Percentiles rank a stretch among this genome's conserved stretches.
Evolutionary conservation across 2,329 filamentous ascomycete genomes (phyloP).

Genomic region (Macrophomina tecta): DNA sequence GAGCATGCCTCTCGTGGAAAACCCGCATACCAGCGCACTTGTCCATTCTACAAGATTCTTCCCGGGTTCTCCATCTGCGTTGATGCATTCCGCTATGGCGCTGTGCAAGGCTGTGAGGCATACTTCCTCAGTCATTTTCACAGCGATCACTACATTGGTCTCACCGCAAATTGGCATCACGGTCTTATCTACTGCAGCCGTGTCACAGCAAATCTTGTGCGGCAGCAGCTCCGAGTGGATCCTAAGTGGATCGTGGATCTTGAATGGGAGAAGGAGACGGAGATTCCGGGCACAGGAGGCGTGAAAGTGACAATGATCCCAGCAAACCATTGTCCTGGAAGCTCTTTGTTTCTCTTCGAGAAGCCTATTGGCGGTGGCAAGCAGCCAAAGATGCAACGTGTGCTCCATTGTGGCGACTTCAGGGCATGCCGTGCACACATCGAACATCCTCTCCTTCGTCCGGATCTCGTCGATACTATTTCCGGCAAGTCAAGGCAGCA

Average conservation of each 20-base stretch:
- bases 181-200: constrained; percentile 96
- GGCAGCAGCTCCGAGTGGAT: constrained; percentile 83
- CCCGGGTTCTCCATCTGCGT: constrained; percentile 92
- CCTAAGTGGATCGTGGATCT: constrained; percentile 83
- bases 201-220: constrained; percentile 88
- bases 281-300: constrained; percentile 81
- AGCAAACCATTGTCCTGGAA: constrained; percentile 96
- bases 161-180: constrained; percentile 87
- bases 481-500: constrained; percentile 78
- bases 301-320: constrained; percentile 92
- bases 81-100: constrained; percentile 94
- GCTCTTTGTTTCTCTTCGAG: constrained; percentile 90
- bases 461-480: constrained; percentile 72
- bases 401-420: constrained; percentile 96
- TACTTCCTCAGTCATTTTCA: constrained; percentile 99
- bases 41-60: constrained; percentile 98
- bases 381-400: constrained; percentile 70
- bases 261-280: constrained; percentile 80
- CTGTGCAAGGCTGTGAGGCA: constrained; percentile 87
- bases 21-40: constrained; percentile 85
- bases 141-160: constrained; percentile 93
- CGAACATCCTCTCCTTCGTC: constrained; percentile 78
- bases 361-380: constrained; percentile 70
- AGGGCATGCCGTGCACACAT: constrained; percentile 86
- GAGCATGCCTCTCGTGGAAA: constrained; percentile 81